A percentile compares a stretch with the other conserved stretches of the same genome.
Conservation (phyloP, 2,329 filamentous ascomycete genomes). For the Fusarium sulawesiense region DNA sequence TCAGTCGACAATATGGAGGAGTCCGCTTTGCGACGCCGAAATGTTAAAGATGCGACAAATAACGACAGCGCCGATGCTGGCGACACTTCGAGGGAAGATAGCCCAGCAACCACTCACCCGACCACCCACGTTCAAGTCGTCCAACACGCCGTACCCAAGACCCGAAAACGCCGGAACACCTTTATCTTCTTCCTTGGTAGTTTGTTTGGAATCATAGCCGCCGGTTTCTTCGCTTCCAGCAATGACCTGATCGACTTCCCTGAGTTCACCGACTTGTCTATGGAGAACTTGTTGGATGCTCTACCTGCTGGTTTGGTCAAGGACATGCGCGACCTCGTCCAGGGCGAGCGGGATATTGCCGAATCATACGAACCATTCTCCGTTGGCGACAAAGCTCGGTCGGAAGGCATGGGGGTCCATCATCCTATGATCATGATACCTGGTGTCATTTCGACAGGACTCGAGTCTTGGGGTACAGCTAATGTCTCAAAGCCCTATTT, state of each 20-base stretch:
- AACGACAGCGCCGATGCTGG: constrained; percentile 34
- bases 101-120: constrained; percentile 39
- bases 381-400: constrained; percentile 83
- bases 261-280: constrained; percentile 76
- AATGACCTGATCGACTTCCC: constrained; percentile 90
- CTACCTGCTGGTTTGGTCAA: constrained; percentile 86
- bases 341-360: constrained; percentile 83
- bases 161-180: constrained; percentile 78
- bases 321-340: constrained; percentile 87
- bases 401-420: constrained; percentile 82
- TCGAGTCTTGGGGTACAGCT: constrained; percentile 96
- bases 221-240: constrained; percentile 88
- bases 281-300: constrained; percentile 88
- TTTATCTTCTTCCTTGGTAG: constrained; percentile 90
- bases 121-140: constrained; percentile 57
- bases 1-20: constrained; percentile 47
- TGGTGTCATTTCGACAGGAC: constrained; percentile 94
- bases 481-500: constrained; percentile 90
- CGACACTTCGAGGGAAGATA: constrained; percentile 45
- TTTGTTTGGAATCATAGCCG: constrained; percentile 88
- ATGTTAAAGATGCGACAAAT: constrained; percentile 34
- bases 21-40: constrained; percentile 51
- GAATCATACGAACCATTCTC: constrained; percentile 95
- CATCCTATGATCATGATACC: constrained; percentile 98
- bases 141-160: constrained; percentile 58